phyloP scores from a whole-genome alignment of 257 asterid species.

The Fraxinus americana region DNA sequence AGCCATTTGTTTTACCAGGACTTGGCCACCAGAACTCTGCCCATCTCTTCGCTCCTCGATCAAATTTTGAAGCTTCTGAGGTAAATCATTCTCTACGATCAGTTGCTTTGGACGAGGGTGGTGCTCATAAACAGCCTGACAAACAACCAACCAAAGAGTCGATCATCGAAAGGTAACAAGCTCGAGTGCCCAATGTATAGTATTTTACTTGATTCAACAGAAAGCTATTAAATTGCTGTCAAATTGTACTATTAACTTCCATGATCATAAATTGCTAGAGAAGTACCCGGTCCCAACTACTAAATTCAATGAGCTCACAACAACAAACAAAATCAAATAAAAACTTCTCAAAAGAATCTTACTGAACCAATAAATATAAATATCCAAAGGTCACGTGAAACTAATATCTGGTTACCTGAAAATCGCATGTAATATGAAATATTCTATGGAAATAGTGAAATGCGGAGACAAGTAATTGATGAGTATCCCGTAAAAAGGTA shows the following conservation, averaged over 20 bases:
- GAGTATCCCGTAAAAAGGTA: not conserved
- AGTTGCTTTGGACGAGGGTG: conserved; percentile 97
- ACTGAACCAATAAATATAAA: not conserved
- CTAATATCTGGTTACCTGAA: not conserved
- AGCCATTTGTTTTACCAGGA: conserved; percentile 97
- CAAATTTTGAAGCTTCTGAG: conserved; percentile 82
- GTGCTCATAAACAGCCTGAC: conserved; percentile 93
- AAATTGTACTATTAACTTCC: not conserved
- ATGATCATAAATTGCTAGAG: not conserved
- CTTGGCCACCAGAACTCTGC: conserved; percentile 96
- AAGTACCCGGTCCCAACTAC: not conserved
- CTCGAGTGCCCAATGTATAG: too few relatives aligned
- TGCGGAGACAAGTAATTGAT: not conserved
- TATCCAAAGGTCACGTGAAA: not conserved
- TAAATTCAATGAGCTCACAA: not conserved
- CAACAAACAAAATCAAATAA: not conserved
- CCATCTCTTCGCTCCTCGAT: conserved; percentile 97
- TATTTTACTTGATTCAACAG: too few relatives aligned
- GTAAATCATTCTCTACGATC: conserved; percentile 94
- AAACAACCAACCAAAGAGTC: not conserved
- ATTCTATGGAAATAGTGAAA: not conserved
- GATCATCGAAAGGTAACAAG: conserved; percentile 1
- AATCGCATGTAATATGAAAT: not conserved
- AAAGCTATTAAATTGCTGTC: too few relatives aligned
- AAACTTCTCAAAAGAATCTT: not conserved